These are phyloP conservation scores for Trametes cinnabarina DNA, from an alignment of 768 basidiomycete species.

Conservation along the genomic window DNA sequence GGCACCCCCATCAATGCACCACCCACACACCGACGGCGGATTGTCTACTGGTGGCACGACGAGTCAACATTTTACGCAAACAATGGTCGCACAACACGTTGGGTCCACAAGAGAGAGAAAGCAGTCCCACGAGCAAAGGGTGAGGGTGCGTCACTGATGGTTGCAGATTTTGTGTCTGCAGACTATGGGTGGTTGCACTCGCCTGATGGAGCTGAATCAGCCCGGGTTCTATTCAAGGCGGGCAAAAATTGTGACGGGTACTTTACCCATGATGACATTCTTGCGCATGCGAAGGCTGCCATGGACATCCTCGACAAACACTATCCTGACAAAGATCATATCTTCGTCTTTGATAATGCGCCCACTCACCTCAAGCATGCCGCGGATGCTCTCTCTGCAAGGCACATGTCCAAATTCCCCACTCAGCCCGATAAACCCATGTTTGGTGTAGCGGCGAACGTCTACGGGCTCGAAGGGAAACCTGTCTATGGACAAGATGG, in stretches of 20 bases:
- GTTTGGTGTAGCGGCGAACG: constrained; percentile 5
- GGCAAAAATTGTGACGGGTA: constrained; percentile 29
- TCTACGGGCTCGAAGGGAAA: constrained; percentile 7
- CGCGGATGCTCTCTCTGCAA: constrained; percentile 27
- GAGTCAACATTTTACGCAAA: constrained; percentile 42
- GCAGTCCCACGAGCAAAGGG: constrained; percentile 37
- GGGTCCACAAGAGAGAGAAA: constrained; percentile 30
- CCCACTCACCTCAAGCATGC: constrained; percentile 27
- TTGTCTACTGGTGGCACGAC: constrained; percentile 38
- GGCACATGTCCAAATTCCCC: constrained; percentile 23
- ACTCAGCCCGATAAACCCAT: neutral
- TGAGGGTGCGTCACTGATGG: constrained; percentile 41
- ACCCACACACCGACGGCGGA: no score
- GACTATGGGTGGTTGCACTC: constrained; percentile 29
- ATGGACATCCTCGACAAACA: constrained; percentile 24
- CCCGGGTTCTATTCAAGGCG: constrained; percentile 18
- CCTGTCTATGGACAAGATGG: constrained; percentile 17
- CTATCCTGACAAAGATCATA: constrained; percentile 19
- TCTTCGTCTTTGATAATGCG: constrained; percentile 31
- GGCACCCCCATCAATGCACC: no score
- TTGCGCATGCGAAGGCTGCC: constrained; percentile 20
- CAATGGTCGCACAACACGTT: constrained; percentile 30
- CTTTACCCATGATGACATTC: constrained; percentile 25
- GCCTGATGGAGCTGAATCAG: constrained; percentile 19
- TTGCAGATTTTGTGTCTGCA: constrained; percentile 36